Conservation (phyloP, 148 eudicot species). For the Polygonum aviculare region DNA sequence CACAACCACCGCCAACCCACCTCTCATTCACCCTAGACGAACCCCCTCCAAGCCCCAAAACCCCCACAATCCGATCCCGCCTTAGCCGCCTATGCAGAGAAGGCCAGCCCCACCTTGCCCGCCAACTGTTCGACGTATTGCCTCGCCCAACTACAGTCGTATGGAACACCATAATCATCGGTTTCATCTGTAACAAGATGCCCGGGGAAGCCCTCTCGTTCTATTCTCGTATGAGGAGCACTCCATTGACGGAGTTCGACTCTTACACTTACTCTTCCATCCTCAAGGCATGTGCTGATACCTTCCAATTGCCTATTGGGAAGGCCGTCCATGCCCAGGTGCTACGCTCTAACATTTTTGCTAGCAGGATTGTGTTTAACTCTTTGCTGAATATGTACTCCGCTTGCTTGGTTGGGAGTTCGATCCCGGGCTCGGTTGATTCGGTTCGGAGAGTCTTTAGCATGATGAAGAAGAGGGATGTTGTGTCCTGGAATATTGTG, state of each 20-base stretch:
- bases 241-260: conserved; percentile 24
- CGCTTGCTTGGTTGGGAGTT: conserved; percentile 28
- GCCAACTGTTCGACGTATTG: conserved; percentile 76
- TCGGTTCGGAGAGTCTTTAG: conserved; percentile 50
- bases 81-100: conserved; percentile 57
- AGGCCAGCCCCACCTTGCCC: conserved; percentile 59
- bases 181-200: conserved; percentile 68
- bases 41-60: conserved; percentile 26
- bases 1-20: not conserved
- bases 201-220: conserved; percentile 51
- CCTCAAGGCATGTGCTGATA: conserved; percentile 82
- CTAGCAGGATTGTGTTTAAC: conserved; percentile 73
- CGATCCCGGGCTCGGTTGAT: conserved; percentile 25
- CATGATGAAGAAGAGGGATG: conserved; percentile 54
- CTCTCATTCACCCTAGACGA: conserved; percentile 16
- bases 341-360: conserved; percentile 36
- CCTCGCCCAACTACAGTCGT: conserved; percentile 70
- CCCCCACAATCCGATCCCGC: conserved; percentile 56
- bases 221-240: conserved; percentile 45
- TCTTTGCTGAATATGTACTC: conserved; percentile 84
- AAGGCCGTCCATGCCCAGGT: conserved; percentile 82
- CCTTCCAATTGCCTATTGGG: conserved; percentile 41
- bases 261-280: conserved; percentile 75
- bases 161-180: conserved; percentile 87
- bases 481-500: conserved; percentile 67